Base-by-base conservation (phyloP, 495 filamentous ascomycete species). In the Trichoderma gamsii region DNA sequence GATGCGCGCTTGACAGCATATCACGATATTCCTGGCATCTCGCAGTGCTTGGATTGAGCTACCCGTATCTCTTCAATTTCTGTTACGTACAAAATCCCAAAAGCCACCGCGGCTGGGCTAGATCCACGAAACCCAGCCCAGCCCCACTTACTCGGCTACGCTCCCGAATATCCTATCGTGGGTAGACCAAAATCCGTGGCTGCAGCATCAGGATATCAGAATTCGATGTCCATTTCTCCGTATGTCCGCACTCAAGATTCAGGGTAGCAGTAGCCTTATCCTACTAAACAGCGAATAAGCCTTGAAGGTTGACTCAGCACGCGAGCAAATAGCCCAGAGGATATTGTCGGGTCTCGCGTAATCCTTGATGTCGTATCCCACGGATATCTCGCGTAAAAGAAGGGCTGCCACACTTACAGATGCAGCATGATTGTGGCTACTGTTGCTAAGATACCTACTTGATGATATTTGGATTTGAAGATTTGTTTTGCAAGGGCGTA, bases 71-170 rank as follows among this genome's bases (percentile, higher is more conserved):
- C n/a, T 56, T 11, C 3, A 21, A 23, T 56, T 56, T 56, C 21
- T 23, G n/a, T 56, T 56, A 56, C 51, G 51, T 56, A 56, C 51
- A 56, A 56, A 56, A 11, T 25, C 51, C 51, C 51, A 56, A 56
- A 11, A 27, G 21, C 51, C 51, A 56, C 3, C 4, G 4, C 51
- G 51, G 51, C 51, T 56, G 51, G 51, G 51, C 21, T 56, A 56
- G 51, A 56, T 56, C 51, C n/a, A 11, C 51, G 51, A n/a, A 11
- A n/a, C 51, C n/a, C 16, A n/a, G 51, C 51, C n/a, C 16, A n/a
- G 51, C 18, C 21, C 51, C 51, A 56, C 51, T 56, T 56, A n/a
- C 51, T n/a, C n/a, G 51, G 51, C 18, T 56, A 25, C 51, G 18
- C n/a, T 56, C 51, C 35, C 51, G 51, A n/a, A 56, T 9, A 56